Evolutionary conservation across 352 stramenopile species (phyloP), one percentile per base, ranked within the genome.

Genomic region (Blastocystis sp.): DNA sequence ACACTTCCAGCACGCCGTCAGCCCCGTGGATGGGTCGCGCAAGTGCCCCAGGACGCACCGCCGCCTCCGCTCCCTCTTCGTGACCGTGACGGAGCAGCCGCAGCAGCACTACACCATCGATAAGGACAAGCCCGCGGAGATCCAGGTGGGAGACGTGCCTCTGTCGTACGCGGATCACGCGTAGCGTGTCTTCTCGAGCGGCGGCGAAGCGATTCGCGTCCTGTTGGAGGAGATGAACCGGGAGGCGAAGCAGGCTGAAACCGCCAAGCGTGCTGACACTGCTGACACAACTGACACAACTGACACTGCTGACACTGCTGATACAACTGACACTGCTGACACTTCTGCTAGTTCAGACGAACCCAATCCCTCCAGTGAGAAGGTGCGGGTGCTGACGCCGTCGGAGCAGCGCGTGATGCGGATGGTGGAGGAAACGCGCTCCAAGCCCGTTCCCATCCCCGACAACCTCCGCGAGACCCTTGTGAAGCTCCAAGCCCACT

Each of bases 21-120:
- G 42, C 4, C 57, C 59, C 10, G 40, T 40, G 17, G n/a, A 40
- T 4, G 40, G 34, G 11, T 17, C 48, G 28, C 40, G 38, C 24
- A 28, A 28, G 21, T 69, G 57, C 52, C 34, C 40, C 10, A 76
- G 7, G 10, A 74, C 17, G 7, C 64, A 74, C 28, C 7, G 21
- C 21, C 64, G 14, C 14, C 34, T 19, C 34, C 64, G 21, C 34
- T 9, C 34, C n/a, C 64, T 52, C 17, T 9, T 74, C 24, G 64
- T 42, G 10, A 3, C n/a, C 7, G 74, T 59, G n/a, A 81, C 48
- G 11, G 54, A 62, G 28, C 19, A 19, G 9, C 21, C 45, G 48
- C 28, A 66, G n/a, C 70, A 63, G n/a, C 70, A 81, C n/a, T 62
- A 66, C 57, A 24, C 42, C n/a, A 84, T 84, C 48, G 61, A 66